phyloP scores from a whole-genome alignment of 495 filamentous ascomycete species.

The Xylaria cubensis region DNA sequence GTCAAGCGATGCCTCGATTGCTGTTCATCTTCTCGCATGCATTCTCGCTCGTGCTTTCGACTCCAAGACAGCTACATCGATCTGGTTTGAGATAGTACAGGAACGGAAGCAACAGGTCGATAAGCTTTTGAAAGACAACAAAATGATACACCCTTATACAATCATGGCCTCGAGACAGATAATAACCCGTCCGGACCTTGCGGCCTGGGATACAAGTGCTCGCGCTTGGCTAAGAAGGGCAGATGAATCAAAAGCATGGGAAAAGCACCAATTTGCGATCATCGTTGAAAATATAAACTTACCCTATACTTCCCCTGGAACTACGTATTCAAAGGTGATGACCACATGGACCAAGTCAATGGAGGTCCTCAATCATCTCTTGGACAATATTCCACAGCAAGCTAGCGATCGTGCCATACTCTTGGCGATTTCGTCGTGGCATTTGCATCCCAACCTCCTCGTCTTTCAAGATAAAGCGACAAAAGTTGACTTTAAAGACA shows the following conservation, averaged over 20 bases:
- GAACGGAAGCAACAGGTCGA: constrained; percentile 19
- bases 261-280: constrained; percentile 35
- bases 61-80: constrained; percentile 39
- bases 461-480: constrained; percentile 24
- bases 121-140: constrained; percentile 16
- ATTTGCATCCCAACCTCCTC: constrained; percentile 47
- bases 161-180: constrained; percentile 24
- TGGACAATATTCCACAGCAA: constrained; percentile 33
- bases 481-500: constrained; percentile 5
- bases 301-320: constrained; percentile 26
- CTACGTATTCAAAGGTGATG: constrained; percentile 38
- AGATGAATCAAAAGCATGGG: constrained; percentile 28
- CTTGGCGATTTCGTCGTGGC: constrained; percentile 45
- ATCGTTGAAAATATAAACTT: constrained; percentile 40
- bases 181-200: constrained; percentile 36
- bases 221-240: constrained; percentile 44
- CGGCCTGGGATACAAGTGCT: constrained; percentile 47
- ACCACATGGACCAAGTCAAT: constrained; percentile 38
- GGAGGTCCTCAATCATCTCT: constrained; percentile 35
- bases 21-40: constrained; percentile 48
- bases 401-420: constrained; percentile 37
- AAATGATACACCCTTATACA: neutral
- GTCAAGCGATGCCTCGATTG: constrained; percentile 41
- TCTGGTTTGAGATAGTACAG: constrained; percentile 41
- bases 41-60: constrained; percentile 45